phyloP scores from a whole-genome alignment of 1,284 basidiomycete genomes.

The Pisolithus thermaeus region DNA sequence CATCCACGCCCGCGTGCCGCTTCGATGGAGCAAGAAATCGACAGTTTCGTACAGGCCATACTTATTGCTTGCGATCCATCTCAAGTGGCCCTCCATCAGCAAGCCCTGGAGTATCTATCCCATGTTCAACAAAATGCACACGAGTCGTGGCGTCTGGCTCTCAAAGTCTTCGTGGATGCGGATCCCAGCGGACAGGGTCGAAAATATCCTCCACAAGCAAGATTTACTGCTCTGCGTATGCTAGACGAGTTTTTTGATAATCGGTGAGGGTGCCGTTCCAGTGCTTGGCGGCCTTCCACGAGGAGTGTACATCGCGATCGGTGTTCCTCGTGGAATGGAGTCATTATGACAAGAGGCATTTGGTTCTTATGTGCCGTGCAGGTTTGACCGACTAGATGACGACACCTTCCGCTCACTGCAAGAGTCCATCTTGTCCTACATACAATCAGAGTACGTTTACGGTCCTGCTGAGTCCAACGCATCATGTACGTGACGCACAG shows the following conservation, averaged over 20 bases:
- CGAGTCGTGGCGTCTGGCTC: conserved; percentile 74
- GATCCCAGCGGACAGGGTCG: conserved; percentile 45
- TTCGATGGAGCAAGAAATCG: conserved; percentile 65
- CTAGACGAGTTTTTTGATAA: conserved; percentile 84
- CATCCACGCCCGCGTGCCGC: conserved; percentile 6
- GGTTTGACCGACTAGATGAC: conserved; percentile 65
- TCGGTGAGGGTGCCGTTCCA: conserved; percentile 48
- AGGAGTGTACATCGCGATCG: not conserved
- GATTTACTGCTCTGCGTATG: conserved; percentile 83
- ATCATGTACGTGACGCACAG: conserved; percentile 50
- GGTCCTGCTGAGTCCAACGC: conserved; percentile 72
- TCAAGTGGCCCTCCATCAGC: conserved; percentile 62
- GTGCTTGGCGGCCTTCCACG: not conserved
- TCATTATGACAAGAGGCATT: not conserved
- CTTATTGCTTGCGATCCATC: conserved; percentile 77
- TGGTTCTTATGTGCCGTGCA: conserved; percentile 24
- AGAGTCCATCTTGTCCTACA: conserved; percentile 66
- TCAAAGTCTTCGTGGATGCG: conserved; percentile 66
- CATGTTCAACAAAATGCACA: conserved; percentile 70
- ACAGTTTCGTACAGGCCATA: conserved; percentile 78
- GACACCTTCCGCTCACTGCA: conserved; percentile 67
- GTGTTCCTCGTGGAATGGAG: not conserved
- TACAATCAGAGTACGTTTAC: conserved; percentile 73
- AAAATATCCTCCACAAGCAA: conserved; percentile 68
- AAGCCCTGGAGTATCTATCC: conserved; percentile 78